Conservation (phyloP, 2,329 filamentous ascomycete genomes). For the Purpureocillium takamizusanense region DNA sequence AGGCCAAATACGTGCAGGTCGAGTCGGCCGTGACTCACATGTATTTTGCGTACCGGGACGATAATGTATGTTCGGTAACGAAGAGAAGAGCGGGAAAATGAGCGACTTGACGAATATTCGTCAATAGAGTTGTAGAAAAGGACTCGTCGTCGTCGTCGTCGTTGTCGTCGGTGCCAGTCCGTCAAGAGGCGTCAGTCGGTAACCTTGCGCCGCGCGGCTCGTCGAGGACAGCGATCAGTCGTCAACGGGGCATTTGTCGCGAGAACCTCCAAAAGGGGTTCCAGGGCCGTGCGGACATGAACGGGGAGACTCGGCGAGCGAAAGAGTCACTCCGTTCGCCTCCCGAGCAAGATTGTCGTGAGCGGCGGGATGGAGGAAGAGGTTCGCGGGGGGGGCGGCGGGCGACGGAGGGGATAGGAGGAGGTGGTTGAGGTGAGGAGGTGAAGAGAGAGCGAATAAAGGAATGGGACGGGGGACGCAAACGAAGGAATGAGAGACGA, state of each 20-base stretch:
- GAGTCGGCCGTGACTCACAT: conserved; percentile 10
- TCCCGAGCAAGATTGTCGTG: conserved; percentile 20
- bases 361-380: conserved; percentile 16
- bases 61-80: conserved; percentile 7
- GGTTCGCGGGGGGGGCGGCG: conserved; percentile 14
- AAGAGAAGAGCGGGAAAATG: conserved; percentile 20
- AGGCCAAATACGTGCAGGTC: too few relatives aligned
- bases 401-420: conserved; percentile 11
- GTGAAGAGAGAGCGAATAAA: conserved; percentile 16
- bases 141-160: conserved; percentile 18
- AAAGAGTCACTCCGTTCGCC: conserved; percentile 23
- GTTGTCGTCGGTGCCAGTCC: conserved; percentile 16
- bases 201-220: conserved; percentile 6
- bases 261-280: conserved; percentile 19
- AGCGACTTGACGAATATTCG: conserved; percentile 39
- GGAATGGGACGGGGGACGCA: conserved; percentile 14
- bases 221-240: conserved; percentile 17
- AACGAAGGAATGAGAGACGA: conserved; percentile 17
- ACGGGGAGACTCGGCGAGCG: conserved; percentile 15
- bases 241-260: conserved; percentile 21
- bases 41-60: conserved; percentile 6
- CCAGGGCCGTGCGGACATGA: conserved; percentile 16
- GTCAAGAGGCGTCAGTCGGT: background rate
- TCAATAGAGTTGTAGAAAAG: conserved; percentile 21
- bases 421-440: conserved; percentile 13